Percentiles rank a stretch among this genome's conserved stretches.
Evolutionary conservation across 1,284 basidiomycete genomes (phyloP).

Genomic region (Rhodotorula sp.): DNA sequence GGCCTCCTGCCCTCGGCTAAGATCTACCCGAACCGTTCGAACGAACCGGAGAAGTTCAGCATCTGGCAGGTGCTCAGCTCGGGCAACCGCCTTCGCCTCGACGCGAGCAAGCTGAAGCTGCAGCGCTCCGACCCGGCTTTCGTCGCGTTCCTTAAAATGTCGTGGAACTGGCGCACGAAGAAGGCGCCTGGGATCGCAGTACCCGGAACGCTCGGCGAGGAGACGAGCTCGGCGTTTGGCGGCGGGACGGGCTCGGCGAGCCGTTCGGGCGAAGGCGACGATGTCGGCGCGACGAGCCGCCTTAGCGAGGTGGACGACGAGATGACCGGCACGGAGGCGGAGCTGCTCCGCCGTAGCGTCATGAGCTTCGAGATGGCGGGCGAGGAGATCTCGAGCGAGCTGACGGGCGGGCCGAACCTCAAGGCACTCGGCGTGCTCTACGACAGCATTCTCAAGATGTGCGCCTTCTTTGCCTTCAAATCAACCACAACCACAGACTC

Average conservation of each 20-base stretch:
- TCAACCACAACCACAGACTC: too few relatives aligned
- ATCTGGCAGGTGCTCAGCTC: slow-evolving; percentile 8
- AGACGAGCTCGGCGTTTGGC: slow-evolving; percentile 18
- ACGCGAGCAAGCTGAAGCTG: slow-evolving; percentile 47
- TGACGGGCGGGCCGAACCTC: slow-evolving; percentile 19
- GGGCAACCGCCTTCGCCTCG: slow-evolving; percentile 24
- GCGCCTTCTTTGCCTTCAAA: too few relatives aligned
- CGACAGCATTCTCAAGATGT: slow-evolving; percentile 56
- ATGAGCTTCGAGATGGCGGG: slow-evolving; percentile 35
- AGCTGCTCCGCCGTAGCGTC: slow-evolving; percentile 24
- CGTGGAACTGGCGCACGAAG: slow-evolving; percentile 53
- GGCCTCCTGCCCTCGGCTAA: slow-evolving; percentile 52
- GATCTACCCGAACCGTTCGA: slow-evolving; percentile 23
- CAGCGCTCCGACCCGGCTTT: slow-evolving; percentile 54
- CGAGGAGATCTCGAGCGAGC: slow-evolving; percentile 28
- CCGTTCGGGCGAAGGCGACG: background rate
- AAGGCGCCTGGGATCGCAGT: background rate
- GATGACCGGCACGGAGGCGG: slow-evolving; percentile 8
- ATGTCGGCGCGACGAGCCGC: background rate
- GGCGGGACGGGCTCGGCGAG: slow-evolving; percentile 21
- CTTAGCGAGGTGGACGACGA: slow-evolving; percentile 13
- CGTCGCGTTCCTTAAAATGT: slow-evolving; percentile 52
- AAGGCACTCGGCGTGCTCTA: slow-evolving; percentile 52
- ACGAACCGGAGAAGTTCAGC: slow-evolving; percentile 6
- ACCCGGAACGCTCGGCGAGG: background rate